Conservation (phyloP, 1,284 basidiomycete genomes). For the Ustilago bromivora region DNA sequence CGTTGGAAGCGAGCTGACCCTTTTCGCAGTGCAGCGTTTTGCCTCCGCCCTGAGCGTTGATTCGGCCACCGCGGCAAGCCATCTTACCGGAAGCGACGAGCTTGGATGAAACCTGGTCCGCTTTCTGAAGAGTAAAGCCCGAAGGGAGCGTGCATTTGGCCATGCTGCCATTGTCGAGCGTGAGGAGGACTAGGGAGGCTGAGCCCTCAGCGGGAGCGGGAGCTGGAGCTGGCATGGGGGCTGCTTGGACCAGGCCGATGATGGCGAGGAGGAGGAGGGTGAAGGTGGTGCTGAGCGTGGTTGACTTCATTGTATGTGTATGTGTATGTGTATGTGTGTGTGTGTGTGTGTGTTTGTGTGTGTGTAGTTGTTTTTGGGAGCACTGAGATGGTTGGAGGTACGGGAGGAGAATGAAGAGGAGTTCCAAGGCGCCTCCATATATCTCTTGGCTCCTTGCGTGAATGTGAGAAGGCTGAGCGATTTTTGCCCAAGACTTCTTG, state of each 20-base stretch:
- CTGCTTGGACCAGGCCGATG: not conserved
- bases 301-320: not conserved
- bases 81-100: slow-evolving; percentile 25
- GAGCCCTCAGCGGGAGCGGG: not conserved
- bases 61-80: not conserved
- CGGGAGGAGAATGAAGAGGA: not conserved
- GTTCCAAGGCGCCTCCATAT: not conserved
- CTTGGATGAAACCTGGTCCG: slow-evolving; percentile 21
- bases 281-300: not conserved
- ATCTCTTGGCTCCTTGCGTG: no score
- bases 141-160: slow-evolving; percentile 13
- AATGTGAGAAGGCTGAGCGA: not conserved
- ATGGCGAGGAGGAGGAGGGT: not conserved
- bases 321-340: no score
- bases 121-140: not conserved
- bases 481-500: not conserved
- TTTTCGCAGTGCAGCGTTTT: slow-evolving; percentile 16
- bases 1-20: slow-evolving; percentile 7
- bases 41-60: not conserved
- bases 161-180: slow-evolving; percentile 6
- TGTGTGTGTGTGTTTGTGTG: no score
- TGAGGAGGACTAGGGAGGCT: slow-evolving; percentile 17
- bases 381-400: not conserved
- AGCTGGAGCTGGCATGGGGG: not conserved
- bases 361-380: no score